phyloP scores from a whole-genome alignment of 495 filamentous ascomycete species.

The Choiromyces venosus region DNA sequence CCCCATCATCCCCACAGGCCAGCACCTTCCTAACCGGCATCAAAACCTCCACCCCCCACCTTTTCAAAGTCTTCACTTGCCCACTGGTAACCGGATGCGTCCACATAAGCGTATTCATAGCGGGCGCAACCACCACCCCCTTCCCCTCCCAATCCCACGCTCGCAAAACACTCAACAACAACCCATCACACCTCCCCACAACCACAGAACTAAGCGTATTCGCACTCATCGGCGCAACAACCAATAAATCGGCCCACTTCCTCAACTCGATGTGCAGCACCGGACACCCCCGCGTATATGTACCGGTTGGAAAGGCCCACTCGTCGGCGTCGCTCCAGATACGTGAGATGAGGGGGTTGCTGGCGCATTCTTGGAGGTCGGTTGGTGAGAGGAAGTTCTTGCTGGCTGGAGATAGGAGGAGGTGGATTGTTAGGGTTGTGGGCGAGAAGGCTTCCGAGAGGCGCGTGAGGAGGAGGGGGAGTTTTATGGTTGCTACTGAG shows the following conservation, averaged over 20 bases:
- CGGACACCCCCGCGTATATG: slow-evolving; percentile 48
- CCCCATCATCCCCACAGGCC: slow-evolving; percentile 75
- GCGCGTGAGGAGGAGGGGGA: slow-evolving; percentile 62
- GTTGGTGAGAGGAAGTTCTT: slow-evolving; percentile 63
- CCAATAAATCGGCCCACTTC: slow-evolving; percentile 71
- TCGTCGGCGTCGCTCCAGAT: slow-evolving; percentile 63
- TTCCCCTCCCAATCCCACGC: slow-evolving; percentile 64
- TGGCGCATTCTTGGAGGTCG: slow-evolving; percentile 51
- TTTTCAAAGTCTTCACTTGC: slow-evolving; percentile 58
- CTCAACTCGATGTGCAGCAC: slow-evolving; percentile 85
- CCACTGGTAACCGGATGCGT: slow-evolving; percentile 69
- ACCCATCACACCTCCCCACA: slow-evolving; percentile 60
- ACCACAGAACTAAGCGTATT: slow-evolving; percentile 77
- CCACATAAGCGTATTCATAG: slow-evolving; percentile 93
- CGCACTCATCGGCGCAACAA: slow-evolving; percentile 72
- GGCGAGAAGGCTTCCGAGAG: slow-evolving; percentile 49
- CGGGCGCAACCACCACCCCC: slow-evolving; percentile 54
- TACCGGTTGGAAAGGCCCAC: slow-evolving; percentile 67
- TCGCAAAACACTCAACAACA: slow-evolving; percentile 66
- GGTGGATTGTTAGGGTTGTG: slow-evolving; percentile 61
- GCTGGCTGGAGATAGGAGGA: slow-evolving; percentile 69
- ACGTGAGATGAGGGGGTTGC: slow-evolving; percentile 50
- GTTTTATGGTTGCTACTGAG: slow-evolving; percentile 84
- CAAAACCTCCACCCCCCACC: slow-evolving; percentile 62
- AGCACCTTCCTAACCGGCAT: slow-evolving; percentile 63